Evolutionary conservation across 495 filamentous ascomycete genomes (phyloP).

Genomic region (Penicillium canariense): DNA sequence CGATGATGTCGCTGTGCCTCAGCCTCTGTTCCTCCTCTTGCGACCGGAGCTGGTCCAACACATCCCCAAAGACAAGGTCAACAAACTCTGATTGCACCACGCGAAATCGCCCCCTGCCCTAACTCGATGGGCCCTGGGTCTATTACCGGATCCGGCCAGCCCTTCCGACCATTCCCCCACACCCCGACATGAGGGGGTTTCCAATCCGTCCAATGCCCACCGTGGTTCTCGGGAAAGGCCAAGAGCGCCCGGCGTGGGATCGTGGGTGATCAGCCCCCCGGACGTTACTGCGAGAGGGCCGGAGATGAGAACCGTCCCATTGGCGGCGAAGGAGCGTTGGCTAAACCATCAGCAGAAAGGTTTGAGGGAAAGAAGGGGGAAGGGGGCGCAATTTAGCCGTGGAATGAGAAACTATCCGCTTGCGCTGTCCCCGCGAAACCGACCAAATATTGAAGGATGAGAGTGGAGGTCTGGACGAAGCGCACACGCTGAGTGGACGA

Average conservation of each 20-base stretch:
- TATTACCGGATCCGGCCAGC: background rate
- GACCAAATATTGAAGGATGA: background rate
- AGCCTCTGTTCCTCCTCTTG: too few species aligned
- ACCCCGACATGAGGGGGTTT: background rate
- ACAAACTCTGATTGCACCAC: too few species aligned
- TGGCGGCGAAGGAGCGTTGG: background rate
- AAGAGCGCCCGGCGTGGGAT: background rate
- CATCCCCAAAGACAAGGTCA: background rate
- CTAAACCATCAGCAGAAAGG: background rate
- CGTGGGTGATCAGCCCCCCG: background rate
- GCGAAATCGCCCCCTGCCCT: too few species aligned
- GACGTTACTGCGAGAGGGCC: background rate
- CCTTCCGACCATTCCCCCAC: background rate
- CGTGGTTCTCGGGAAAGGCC: background rate
- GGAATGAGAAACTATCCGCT: constrained; percentile 5
- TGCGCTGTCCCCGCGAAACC: background rate
- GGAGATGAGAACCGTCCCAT: background rate
- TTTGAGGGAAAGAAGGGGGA: background rate
- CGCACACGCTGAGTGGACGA: background rate
- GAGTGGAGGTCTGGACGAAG: background rate
- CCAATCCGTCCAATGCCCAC: background rate
- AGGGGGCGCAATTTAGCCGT: constrained; percentile 1
- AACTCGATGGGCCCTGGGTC: too few species aligned
- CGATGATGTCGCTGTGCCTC: too few species aligned
- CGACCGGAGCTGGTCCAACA: too few species aligned